These are phyloP conservation scores for Trapa bicornis DNA, from an alignment of 345 rosid genomes.

Conservation along the genomic window DNA sequence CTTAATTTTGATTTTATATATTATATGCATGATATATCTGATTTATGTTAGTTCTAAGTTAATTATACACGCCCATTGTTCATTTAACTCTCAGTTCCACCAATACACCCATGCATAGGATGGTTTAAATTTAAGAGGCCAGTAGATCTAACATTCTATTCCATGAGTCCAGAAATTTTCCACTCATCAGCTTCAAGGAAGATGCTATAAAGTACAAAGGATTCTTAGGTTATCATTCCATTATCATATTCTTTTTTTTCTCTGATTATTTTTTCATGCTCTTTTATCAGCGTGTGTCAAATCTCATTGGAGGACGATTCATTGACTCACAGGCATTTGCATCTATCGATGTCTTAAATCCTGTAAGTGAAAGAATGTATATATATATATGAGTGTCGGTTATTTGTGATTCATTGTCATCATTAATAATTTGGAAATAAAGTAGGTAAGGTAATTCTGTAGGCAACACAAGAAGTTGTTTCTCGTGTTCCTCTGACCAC, in stretches of 20 bases:
- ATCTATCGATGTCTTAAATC: constrained; percentile 49
- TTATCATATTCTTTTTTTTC: too few species aligned
- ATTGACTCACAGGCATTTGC: constrained; percentile 46
- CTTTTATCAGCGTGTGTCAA: constrained; percentile 42
- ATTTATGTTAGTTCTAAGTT: neutral
- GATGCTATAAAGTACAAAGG: neutral
- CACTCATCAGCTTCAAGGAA: neutral
- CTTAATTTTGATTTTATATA: neutral
- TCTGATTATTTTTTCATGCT: constrained; percentile 2
- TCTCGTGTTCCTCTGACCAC: constrained; percentile 56
- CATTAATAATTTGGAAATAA: neutral
- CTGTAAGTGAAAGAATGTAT: constrained; percentile 33
- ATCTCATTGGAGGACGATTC: constrained; percentile 60
- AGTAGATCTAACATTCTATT: neutral
- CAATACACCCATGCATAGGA: too few species aligned
- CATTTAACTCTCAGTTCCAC: too few species aligned
- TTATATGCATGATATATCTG: neutral
- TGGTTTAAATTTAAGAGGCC: too few species aligned
- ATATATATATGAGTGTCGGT: neutral
- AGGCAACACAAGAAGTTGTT: constrained; percentile 59
- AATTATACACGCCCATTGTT: neutral
- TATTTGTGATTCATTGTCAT: neutral
- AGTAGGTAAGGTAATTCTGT: neutral
- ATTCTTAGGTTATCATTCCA: constrained; percentile 4
- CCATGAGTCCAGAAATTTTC: neutral